Conservation (phyloP, 2,329 filamentous ascomycete species). For the Fusarium citri region DNA sequence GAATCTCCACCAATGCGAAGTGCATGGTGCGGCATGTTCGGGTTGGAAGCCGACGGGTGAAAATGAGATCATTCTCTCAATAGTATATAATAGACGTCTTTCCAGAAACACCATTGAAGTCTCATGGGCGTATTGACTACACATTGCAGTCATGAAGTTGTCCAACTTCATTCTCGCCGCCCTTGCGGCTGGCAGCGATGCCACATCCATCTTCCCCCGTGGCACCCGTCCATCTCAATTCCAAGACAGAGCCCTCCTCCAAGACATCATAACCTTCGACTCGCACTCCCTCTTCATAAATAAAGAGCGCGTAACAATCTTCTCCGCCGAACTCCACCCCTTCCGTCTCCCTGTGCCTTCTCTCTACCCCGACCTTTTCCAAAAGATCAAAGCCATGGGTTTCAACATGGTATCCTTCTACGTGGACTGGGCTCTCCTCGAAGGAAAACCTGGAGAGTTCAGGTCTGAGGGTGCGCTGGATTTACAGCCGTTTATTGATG, state of each 20-base stretch:
- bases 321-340: slow-evolving; percentile 79
- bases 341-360: slow-evolving; percentile 63
- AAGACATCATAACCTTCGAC: slow-evolving; percentile 73
- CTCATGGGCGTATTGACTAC: rapidly evolving
- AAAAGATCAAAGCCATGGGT: slow-evolving; percentile 84
- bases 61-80: neutral
- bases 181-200: slow-evolving; percentile 10
- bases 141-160: slow-evolving; percentile 27
- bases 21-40: slow-evolving; percentile 22
- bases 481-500: slow-evolving; percentile 80
- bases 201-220: slow-evolving; percentile 27
- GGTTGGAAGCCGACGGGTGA: slow-evolving; percentile 12
- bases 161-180: slow-evolving; percentile 3
- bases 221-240: slow-evolving; percentile 36
- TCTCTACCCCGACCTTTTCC: slow-evolving; percentile 76
- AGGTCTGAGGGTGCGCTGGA: slow-evolving; percentile 77
- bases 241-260: slow-evolving; percentile 45
- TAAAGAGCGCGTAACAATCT: slow-evolving; percentile 77
- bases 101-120: too few species aligned
- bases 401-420: slow-evolving; percentile 87
- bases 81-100: slow-evolving; percentile 5
- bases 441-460: slow-evolving; percentile 78
- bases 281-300: slow-evolving; percentile 76
- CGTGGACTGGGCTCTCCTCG: slow-evolving; percentile 80
- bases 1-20: slow-evolving; percentile 35